These are phyloP conservation scores for Entrophospora sp. DNA, from an alignment of 192 early-diverging fungal genomes.

Conservation along the genomic window DNA sequence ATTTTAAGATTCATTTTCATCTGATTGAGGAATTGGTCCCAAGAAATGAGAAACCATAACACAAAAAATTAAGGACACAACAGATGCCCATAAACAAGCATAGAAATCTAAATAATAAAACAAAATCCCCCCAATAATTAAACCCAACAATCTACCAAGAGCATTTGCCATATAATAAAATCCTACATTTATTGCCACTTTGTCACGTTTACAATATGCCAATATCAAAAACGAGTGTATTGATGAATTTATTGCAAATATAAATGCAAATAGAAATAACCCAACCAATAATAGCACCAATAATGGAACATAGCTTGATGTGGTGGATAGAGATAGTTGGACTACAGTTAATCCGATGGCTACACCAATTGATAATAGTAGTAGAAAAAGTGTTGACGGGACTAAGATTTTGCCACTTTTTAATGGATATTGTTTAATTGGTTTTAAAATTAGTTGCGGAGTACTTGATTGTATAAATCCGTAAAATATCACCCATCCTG, in stretches of 20 bases:
- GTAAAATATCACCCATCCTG: constrained; percentile 39
- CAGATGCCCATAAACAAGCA: constrained; percentile 16
- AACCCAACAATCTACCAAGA: constrained; percentile 9
- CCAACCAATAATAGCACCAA: neutral
- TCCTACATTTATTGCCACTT: constrained; percentile 21
- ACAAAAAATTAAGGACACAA: constrained; percentile 1
- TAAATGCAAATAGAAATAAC: constrained; percentile 17
- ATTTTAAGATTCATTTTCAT: too few species aligned
- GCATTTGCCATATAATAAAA: constrained; percentile 24
- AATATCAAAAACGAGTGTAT: constrained; percentile 19
- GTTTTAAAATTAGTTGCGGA: constrained; percentile 25
- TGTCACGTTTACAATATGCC: constrained; percentile 19
- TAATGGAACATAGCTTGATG: too few species aligned
- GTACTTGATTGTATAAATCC: constrained; percentile 35
- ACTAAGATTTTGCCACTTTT: neutral
- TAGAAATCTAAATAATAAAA: neutral
- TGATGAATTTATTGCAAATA: constrained; percentile 21
- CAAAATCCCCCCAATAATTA: constrained; percentile 11
- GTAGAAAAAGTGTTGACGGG: constrained; percentile 1
- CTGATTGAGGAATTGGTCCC: constrained; percentile 14
- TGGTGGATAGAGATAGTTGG: neutral
- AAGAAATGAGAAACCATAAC: neutral
- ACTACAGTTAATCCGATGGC: neutral
- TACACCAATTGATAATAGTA: neutral
- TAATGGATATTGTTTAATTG: constrained; percentile 10